Base-by-base conservation (phyloP, 108 stramenopile species). In the Heterococcus sp. region DNA sequence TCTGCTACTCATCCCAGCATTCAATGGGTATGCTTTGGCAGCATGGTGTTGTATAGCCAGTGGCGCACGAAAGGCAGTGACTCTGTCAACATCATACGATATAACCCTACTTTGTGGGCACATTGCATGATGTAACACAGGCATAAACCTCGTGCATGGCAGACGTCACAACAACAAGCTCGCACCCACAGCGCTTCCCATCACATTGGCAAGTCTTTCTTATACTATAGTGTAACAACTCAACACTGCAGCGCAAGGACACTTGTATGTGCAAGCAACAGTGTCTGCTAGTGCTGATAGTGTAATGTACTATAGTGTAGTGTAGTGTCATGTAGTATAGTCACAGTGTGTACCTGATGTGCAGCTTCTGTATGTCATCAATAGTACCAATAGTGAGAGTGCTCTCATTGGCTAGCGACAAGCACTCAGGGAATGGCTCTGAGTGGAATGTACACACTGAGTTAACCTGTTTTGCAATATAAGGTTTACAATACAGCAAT, bases 331-430 rank as follows among this genome's bases (percentile, higher is more conserved):
- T 80, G 78, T 14, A 70, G 71, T 72, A 46, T 72, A 69, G 34
- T 68, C 37, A 11, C 71, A 65, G 78, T 80, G 71, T 28, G 72
- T 39, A 98, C 93, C 30, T 93, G 92, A 99, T 92, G 87, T 99
- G 96, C 73, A 99, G 92, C 86, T 95, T 97, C 87, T 99, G 95
- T 74, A 99, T 95, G 77, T 95, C 93, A 82, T 99, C 96, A 68
- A 97, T 95, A 34, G 93, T 93, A 3, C 98, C 98, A 64, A 99
- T 87, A 40, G 93, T 88, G 40, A 99, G 84, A 58, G 85, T 89
- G 28, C 82, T 81, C 74, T 96, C 95, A 39, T 95, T 93, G 21
- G 95, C 91, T 28, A 99, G 84, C 66, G 95, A 94, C 14, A 99
- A 87, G 65, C 95, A 94, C 78, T 95, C 94, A 70, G 89, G 89